These are phyloP conservation scores for Bassia scoparia DNA, from an alignment of 148 eudicot genomes.

Conservation along the genomic window DNA sequence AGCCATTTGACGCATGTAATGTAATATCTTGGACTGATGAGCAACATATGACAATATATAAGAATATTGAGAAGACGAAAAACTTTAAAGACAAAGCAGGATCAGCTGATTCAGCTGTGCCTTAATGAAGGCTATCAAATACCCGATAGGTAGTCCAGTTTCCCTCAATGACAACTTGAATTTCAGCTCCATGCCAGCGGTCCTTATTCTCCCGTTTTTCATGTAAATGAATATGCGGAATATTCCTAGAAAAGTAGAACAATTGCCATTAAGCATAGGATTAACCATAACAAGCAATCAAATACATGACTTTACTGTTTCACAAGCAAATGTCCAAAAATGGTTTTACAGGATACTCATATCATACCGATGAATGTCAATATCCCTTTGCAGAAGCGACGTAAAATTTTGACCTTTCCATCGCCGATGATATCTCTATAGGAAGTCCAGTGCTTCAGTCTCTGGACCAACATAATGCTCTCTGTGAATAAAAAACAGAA, in stretches of 20 bases:
- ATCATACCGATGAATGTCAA: slow-evolving; percentile 84
- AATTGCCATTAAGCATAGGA: background rate
- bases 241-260: slow-evolving; percentile 50
- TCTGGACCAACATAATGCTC: slow-evolving; percentile 99
- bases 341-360: background rate
- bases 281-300: background rate
- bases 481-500: slow-evolving; percentile 25
- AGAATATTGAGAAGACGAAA: background rate
- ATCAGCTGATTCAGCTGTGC: slow-evolving; percentile 9
- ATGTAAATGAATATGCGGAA: slow-evolving; percentile 90
- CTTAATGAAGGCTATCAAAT: slow-evolving; percentile 21
- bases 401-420: slow-evolving; percentile 72
- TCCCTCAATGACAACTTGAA: slow-evolving; percentile 97
- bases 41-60: slow-evolving; percentile 18
- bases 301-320: background rate
- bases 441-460: slow-evolving; percentile 99
- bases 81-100: slow-evolving; percentile 4
- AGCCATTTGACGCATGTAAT: slow-evolving; percentile 99
- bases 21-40: slow-evolving; percentile 91
- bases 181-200: slow-evolving; percentile 98
- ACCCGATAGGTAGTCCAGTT: slow-evolving; percentile 99
- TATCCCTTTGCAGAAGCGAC: slow-evolving; percentile 93
- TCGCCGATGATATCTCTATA: slow-evolving; percentile 89
- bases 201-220: slow-evolving; percentile 76
- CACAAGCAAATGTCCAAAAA: slow-evolving; percentile 8